A percentile compares a stretch with the other conserved stretches of the same genome.
These are phyloP conservation scores for Lavandula angustifolia DNA, from an alignment of 257 asterid species.

Conservation along the genomic window DNA sequence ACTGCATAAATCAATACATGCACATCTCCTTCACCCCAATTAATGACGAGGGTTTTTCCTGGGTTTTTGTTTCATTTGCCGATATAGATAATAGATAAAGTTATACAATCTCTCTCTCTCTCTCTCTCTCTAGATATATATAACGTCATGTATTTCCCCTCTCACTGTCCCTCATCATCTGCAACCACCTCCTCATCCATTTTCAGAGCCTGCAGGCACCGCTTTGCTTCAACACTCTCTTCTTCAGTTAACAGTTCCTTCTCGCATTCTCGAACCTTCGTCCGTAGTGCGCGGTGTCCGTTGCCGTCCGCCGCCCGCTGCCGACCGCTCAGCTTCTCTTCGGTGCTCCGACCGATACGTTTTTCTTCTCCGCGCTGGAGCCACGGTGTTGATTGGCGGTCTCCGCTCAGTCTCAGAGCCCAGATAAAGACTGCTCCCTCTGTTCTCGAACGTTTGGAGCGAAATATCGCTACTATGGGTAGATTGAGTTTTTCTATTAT, in stretches of 20 bases:
- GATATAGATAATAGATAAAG: background rate
- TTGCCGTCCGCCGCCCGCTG: constrained; percentile 23
- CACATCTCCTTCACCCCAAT: background rate
- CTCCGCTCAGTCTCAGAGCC: constrained; percentile 50
- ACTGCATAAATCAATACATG: background rate
- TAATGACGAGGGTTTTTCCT: background rate
- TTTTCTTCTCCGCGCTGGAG: constrained; percentile 48
- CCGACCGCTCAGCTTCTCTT: constrained; percentile 25
- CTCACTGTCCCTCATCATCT: constrained; percentile 6
- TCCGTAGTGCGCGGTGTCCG: constrained; percentile 10
- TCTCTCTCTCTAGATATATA: background rate
- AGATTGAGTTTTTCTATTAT: background rate
- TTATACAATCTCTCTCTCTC: background rate
- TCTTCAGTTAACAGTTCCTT: constrained; percentile 21
- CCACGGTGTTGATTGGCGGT: constrained; percentile 49
- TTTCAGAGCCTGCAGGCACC: constrained; percentile 45
- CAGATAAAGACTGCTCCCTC: constrained; percentile 57
- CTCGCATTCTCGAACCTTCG: background rate
- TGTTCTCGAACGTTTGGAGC: constrained; percentile 48
- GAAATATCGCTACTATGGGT: constrained; percentile 72
- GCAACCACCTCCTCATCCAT: constrained; percentile 26
- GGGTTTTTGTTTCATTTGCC: background rate
- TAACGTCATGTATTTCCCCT: constrained; percentile 37
- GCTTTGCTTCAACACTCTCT: constrained; percentile 42
- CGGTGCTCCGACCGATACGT: constrained; percentile 29